Base-by-base conservation (phyloP, 768 basidiomycete species). In the Rhodotorula babjevae region DNA sequence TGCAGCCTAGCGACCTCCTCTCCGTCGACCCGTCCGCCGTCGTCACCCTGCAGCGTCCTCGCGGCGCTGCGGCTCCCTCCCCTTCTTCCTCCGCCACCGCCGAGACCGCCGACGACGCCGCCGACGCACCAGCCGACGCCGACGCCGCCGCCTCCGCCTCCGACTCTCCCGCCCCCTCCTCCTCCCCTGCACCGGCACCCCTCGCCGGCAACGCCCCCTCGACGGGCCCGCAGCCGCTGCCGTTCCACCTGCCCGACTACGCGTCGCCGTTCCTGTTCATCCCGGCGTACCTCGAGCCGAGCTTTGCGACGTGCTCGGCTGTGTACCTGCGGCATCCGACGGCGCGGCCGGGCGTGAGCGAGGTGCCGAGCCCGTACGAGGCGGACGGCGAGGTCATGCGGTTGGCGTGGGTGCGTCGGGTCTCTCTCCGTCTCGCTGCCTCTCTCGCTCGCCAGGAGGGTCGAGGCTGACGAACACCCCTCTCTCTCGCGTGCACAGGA, bases 271-370 rank as follows among this genome's bases (percentile, higher is more conserved):
- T 89, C 85, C 84, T 97, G 53, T 98, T 96, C 85, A 86, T 98
- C 74, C 96, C 96, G 10, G 88, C 92, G 0, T 94, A 93, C 80
- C 85, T 93, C 64, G 91, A 94, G 76, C 86, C 88, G 21, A 90
- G 88, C 68, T 97, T 90, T 84, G 79, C 85, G 60, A 92, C 93
- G 18, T 97, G 95, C 81, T 92, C 93, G 3, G 89, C 89, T 23
- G 84, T 97, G 63, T 98, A 95, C 80, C 87, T 98, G 46, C 90
- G 96, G 50, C 93, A 98, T 78, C 96, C 96, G 15, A 96, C 94
- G 0, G 96, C 95, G 0, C 87, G 93, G n/a, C 92, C 93, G 0
- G 91, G 91, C 12, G 93, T 95, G 82, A 91, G 90, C 25, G 96
- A 99, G 81, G 90, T 99, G 50, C 92, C 95, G 12, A 91, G 91